These are phyloP conservation scores for Oemleria cerasiformis DNA, from an alignment of 306 rosid genomes.

Conservation along the genomic window DNA sequence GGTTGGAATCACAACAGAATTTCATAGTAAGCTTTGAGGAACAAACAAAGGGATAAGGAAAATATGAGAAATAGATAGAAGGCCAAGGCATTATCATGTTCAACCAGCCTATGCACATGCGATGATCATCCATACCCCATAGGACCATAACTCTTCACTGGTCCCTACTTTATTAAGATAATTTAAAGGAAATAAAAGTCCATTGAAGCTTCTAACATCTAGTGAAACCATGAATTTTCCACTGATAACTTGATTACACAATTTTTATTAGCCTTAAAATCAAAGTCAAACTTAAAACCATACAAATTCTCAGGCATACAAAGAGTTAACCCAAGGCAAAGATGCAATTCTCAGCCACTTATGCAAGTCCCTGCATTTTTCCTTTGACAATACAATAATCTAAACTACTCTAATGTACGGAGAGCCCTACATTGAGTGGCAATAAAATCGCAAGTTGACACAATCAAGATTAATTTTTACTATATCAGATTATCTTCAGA, in stretches of 20 bases:
- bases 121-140: slow-evolving; percentile 21
- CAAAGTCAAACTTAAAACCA: neutral
- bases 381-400: too few relatives aligned
- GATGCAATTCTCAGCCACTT: neutral
- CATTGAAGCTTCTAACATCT: slow-evolving; percentile 9
- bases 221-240: slow-evolving; percentile 11
- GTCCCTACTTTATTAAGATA: slow-evolving; percentile 32
- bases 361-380: neutral
- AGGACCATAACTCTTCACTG: slow-evolving; percentile 24
- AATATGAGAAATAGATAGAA: slow-evolving; percentile 28
- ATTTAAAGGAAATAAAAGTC: neutral
- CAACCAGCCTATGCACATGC: slow-evolving; percentile 23
- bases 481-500: neutral
- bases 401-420: too few relatives aligned
- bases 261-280: neutral
- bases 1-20: neutral
- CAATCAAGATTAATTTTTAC: too few relatives aligned
- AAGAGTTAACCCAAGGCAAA: neutral
- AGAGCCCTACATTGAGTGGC: neutral
- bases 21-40: slow-evolving; percentile 8
- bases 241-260: neutral
- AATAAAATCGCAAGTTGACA: neutral
- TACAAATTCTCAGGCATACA: too few relatives aligned
- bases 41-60: slow-evolving; percentile 38
- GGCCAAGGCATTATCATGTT: slow-evolving; percentile 35